phyloP scores from a whole-genome alignment of 192 early-diverging fungal species.

The Rhizophagus prolifer region DNA sequence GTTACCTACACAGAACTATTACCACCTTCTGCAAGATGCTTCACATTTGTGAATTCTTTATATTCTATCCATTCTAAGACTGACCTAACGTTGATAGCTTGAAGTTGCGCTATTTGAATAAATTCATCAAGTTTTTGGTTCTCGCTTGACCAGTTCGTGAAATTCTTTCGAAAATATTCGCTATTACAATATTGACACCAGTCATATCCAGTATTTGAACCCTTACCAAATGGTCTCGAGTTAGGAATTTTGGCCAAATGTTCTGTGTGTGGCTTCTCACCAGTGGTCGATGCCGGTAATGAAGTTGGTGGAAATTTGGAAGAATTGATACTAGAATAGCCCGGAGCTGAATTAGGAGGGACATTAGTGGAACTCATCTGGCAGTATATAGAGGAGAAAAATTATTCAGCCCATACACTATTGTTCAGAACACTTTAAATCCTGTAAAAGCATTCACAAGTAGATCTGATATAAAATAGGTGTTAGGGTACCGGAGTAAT shows the following conservation, averaged over 20 bases:
- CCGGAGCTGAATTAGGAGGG: too few relatives aligned
- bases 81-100: neutral
- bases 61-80: slow-evolving; percentile 6
- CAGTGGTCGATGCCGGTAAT: too few relatives aligned
- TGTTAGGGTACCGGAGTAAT: too few relatives aligned
- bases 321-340: too few relatives aligned
- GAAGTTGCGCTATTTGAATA: slow-evolving; percentile 8
- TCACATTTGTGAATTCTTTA: slow-evolving; percentile 1
- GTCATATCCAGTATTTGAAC: neutral
- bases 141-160: slow-evolving; percentile 5
- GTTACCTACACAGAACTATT: slow-evolving; percentile 2
- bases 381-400: too few relatives aligned
- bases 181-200: slow-evolving; percentile 7
- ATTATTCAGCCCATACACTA: too few relatives aligned
- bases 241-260: neutral
- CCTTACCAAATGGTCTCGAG: neutral
- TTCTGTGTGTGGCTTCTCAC: too few relatives aligned
- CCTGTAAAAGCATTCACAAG: too few relatives aligned
- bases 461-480: too few relatives aligned
- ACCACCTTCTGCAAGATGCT: slow-evolving; percentile 17
- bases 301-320: too few relatives aligned
- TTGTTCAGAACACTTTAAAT: too few relatives aligned
- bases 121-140: neutral
- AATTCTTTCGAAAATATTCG: neutral
- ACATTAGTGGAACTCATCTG: too few relatives aligned